Evolutionary conservation across 2,329 filamentous ascomycete genomes (phyloP), one percentile per base, ranked within the genome.

Genomic region (Pseudogymnoascus sp.): DNA sequence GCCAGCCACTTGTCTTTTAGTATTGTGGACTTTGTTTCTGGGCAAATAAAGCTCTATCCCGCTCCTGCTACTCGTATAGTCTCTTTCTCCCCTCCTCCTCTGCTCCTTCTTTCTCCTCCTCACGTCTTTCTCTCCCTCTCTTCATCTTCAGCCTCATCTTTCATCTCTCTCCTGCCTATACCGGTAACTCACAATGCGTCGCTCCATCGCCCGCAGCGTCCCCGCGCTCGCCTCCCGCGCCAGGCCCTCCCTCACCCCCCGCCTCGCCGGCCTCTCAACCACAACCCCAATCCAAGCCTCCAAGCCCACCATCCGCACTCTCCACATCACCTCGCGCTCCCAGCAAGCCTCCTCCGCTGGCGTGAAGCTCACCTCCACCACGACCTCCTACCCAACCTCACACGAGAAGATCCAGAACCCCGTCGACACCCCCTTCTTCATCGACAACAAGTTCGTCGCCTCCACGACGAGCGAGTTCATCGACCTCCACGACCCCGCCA

Each of bases 401-500:
- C 90, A 95, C 78, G 87, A 89, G 62, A 86, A 85, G 77, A 86
- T 91, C 70, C 72, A 82, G 68, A 76, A 84, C 64, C 86, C 88
- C 38, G 77, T 82, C 69, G 84, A 93, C 74, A 93, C 90, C 12
- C 88, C 86, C 28, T 92, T 89, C 79, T 95, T 95, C 75, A 74
- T 95, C 69, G 84, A 95, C 80, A 95, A 95, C 78, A 78, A 88
- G 74, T 92, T 93, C 73, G 78, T 87, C 62, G 77, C 82, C 60
- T 93, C 89, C 16, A 77, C 82, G 71, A 80, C 90, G 28, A 82
- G 85, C 65, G 80, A 88, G 77, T 91, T 87, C 81, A 91, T 93
- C 74, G 88, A 92, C 71, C 79, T 95, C 67, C 80, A 90, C 76
- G 90, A 95, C 76, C 90, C 90, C 18, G 90, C 90, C 59, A 93